Base-by-base conservation (phyloP, 257 asterid species). In the Verbascum thapsus region DNA sequence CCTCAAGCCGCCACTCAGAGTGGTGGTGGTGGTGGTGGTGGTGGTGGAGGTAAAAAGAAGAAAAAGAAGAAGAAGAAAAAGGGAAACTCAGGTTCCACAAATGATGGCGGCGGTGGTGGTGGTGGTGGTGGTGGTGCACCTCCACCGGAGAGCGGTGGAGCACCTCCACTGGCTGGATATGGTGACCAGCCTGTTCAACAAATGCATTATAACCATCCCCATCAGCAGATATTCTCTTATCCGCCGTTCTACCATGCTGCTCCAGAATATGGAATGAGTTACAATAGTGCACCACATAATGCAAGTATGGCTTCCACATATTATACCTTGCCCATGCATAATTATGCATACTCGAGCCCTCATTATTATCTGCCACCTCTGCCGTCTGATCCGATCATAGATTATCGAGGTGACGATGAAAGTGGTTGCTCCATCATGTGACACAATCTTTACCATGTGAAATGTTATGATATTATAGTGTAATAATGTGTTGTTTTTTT, bases 241-340 rank as follows among this genome's bases (percentile, higher is more conserved):
- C 86, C 84, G 20, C 79, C 69, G 42, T 51, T 10, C 32, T 51
- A 66, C 70, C 58, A 79, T 52, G 49, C 85, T 19, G 69, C 70
- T 50, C 79, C 88, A 8, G 81, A 74, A 53, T 72, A 76, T 68
- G 91, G 88, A 48, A 53, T 79, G 78, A 85, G 83, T 58, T 74
- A 81, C 74, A 69, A 47, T 42, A 44, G 71, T 5, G 76, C 81
- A 35, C 72, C 77, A 19, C 79, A 79, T 10, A 40, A 32, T 56
- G 67, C 73, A 61, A 72, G 72, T 61, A 58, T 49, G 58, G 39
- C 61, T 40, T 26, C 77, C 43, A 63, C 77, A 1, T 67, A 75
- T 60, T 77, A 74, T 48, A 60, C 79, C 19, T 16, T 63, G 74
- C 86, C 86, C 17, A 38, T 58, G 81, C 74, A 77, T 60, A 55